Conservation (phyloP, 495 filamentous ascomycete genomes). For the Lepidopterella palustris region DNA sequence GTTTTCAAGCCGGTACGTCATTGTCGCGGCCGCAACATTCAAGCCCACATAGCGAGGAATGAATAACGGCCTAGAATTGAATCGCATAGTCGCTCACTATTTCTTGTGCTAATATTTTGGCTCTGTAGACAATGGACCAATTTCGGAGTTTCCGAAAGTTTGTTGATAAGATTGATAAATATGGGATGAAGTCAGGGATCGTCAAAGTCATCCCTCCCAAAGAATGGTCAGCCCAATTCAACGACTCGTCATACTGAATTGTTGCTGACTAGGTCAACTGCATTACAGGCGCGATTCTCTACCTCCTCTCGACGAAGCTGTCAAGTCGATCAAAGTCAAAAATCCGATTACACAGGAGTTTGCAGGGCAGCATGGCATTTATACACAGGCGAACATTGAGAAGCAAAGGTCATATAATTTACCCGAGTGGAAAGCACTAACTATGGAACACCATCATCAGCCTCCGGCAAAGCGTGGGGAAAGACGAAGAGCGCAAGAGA, state of each 20-base stretch:
- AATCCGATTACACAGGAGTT: slow-evolving; percentile 98
- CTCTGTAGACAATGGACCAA: slow-evolving; percentile 70
- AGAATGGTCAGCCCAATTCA: slow-evolving; percentile 66
- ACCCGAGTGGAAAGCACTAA: slow-evolving; percentile 88
- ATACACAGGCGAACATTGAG: slow-evolving; percentile 92
- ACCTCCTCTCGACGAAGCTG: slow-evolving; percentile 68
- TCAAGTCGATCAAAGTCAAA: slow-evolving; percentile 88
- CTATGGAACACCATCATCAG: slow-evolving; percentile 89
- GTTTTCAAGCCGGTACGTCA: slow-evolving; percentile 84
- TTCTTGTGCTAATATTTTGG: slow-evolving; percentile 7
- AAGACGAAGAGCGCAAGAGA: slow-evolving; percentile 68
- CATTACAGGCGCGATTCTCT: slow-evolving; percentile 58
- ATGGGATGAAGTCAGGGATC: slow-evolving; percentile 96
- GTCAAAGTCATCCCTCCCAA: slow-evolving; percentile 89
- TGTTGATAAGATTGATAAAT: slow-evolving; percentile 79
- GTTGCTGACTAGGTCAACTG: slow-evolving; percentile 3
- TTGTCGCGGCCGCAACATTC: neutral
- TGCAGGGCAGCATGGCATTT: slow-evolving; percentile 85
- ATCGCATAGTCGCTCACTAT: neutral
- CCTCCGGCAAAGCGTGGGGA: slow-evolving; percentile 92
- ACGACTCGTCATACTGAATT: neutral
- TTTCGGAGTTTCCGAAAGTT: slow-evolving; percentile 87
- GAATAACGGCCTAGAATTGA: neutral
- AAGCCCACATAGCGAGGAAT: neutral
- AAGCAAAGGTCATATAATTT: slow-evolving; percentile 93